A percentile compares a stretch with the other conserved stretches of the same genome.
phyloP scores from a whole-genome alignment of 1,284 basidiomycete species.

The Xerocomus amazonicus region DNA sequence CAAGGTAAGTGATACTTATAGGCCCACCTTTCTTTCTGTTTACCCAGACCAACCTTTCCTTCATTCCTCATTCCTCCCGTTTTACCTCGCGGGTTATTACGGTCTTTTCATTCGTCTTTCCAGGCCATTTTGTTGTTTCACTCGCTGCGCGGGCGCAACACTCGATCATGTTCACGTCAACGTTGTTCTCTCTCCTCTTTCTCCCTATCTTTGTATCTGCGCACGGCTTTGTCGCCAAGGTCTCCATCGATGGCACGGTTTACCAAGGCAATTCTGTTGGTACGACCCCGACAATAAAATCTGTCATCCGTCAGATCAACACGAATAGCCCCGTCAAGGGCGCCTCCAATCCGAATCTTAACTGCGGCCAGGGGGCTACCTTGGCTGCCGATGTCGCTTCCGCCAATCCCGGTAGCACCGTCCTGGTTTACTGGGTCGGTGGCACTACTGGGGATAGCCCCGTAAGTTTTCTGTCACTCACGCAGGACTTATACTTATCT shows the following conservation, averaged over 20 bases:
- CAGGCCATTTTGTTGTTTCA: not conserved
- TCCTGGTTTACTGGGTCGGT: constrained; percentile 34
- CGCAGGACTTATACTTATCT: not conserved
- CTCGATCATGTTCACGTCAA: constrained; percentile 14
- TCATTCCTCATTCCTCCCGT: not conserved
- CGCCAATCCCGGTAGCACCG: constrained; percentile 39
- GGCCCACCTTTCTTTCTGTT: no score
- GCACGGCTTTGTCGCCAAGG: constrained; percentile 54
- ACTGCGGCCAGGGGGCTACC: constrained; percentile 42
- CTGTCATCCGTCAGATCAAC: constrained; percentile 60
- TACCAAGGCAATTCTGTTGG: constrained; percentile 55
- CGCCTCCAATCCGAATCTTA: constrained; percentile 35
- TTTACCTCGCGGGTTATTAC: not conserved
- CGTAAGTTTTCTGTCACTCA: not conserved
- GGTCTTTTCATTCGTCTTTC: not conserved
- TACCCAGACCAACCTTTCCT: not conserved
- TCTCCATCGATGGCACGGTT: constrained; percentile 53
- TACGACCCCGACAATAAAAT: constrained; percentile 35
- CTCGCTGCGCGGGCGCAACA: constrained; percentile 25
- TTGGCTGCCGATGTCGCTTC: constrained; percentile 35
- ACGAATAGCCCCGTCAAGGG: constrained; percentile 42
- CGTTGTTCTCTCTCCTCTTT: constrained; percentile 22
- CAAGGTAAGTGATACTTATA: no score
- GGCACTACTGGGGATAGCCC: constrained; percentile 25
- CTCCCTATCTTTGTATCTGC: constrained; percentile 28